Percentiles rank a stretch among this genome's conserved stretches.
phyloP scores from a whole-genome alignment of 2,329 filamentous ascomycete species.

The Botrytis sinoallii region DNA sequence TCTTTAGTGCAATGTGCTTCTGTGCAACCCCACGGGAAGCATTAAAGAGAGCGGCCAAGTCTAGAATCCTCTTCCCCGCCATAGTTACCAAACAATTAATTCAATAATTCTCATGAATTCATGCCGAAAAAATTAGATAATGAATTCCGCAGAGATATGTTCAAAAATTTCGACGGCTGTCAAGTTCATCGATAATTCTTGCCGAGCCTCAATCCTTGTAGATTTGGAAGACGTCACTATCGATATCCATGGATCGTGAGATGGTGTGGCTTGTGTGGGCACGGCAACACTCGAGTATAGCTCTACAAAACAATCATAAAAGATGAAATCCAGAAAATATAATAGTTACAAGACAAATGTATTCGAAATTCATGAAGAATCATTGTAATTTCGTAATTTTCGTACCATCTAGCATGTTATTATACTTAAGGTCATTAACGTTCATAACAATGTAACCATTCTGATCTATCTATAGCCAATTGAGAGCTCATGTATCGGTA shows the following conservation, averaged over 20 bases:
- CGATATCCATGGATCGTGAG: background rate
- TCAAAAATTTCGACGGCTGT: background rate
- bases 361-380: too few relatives aligned
- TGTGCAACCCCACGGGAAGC: conserved; percentile 66
- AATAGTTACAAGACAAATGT: background rate
- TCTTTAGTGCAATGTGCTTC: conserved; percentile 57
- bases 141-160: background rate
- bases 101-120: conserved; percentile 21
- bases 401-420: background rate
- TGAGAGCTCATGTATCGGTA: background rate
- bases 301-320: background rate
- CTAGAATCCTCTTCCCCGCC: conserved; percentile 63
- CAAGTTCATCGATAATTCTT: background rate
- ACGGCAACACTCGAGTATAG: background rate
- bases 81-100: conserved; percentile 37
- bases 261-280: background rate
- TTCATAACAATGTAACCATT: background rate
- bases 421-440: background rate
- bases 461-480: background rate
- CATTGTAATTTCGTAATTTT: background rate
- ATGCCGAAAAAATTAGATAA: conserved; percentile 17
- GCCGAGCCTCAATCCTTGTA: conserved; percentile 14
- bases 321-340: background rate
- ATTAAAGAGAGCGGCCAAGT: conserved; percentile 67
- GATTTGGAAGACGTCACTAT: conserved; percentile 4